These are phyloP conservation scores for Cyberlindnera petersonii DNA, from an alignment of 805 yeast species.

Conservation along the genomic window DNA sequence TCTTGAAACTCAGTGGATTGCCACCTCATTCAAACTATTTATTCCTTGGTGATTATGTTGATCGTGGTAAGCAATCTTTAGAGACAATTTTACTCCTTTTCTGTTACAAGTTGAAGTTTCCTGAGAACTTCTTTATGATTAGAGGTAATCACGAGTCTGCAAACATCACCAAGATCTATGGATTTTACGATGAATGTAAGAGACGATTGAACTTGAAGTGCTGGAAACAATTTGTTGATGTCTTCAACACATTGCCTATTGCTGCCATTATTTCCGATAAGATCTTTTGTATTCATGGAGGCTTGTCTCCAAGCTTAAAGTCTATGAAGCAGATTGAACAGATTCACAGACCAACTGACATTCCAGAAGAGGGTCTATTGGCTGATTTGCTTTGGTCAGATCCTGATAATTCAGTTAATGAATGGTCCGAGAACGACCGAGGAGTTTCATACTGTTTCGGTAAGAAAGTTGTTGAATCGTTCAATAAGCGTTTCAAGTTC, in stretches of 20 bases:
- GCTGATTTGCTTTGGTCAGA: conserved; percentile 84
- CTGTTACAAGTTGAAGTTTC: conserved; percentile 93
- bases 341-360: conserved; percentile 77
- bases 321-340: conserved; percentile 64
- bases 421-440: conserved; percentile 80
- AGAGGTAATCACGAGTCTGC: conserved; percentile 99
- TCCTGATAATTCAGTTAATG: conserved; percentile 54
- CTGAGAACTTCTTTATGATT: conserved; percentile 88
- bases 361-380: conserved; percentile 73
- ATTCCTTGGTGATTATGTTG: conserved; percentile 95
- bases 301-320: conserved; percentile 67
- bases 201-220: conserved; percentile 87
- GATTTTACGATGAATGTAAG: conserved; percentile 97
- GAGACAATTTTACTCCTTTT: conserved; percentile 85
- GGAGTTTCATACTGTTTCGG: conserved; percentile 81
- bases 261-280: conserved; percentile 95
- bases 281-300: conserved; percentile 88
- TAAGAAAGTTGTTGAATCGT: conserved; percentile 65
- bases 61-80: conserved; percentile 92
- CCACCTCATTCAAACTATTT: conserved; percentile 93
- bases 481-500: conserved; percentile 61
- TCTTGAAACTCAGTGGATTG: conserved; percentile 93
- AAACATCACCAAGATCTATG: conserved; percentile 92
- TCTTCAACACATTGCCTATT: conserved; percentile 91
- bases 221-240: conserved; percentile 92